Conservation (phyloP, 163 green algal species). For the Scenedesmus sp. region DNA sequence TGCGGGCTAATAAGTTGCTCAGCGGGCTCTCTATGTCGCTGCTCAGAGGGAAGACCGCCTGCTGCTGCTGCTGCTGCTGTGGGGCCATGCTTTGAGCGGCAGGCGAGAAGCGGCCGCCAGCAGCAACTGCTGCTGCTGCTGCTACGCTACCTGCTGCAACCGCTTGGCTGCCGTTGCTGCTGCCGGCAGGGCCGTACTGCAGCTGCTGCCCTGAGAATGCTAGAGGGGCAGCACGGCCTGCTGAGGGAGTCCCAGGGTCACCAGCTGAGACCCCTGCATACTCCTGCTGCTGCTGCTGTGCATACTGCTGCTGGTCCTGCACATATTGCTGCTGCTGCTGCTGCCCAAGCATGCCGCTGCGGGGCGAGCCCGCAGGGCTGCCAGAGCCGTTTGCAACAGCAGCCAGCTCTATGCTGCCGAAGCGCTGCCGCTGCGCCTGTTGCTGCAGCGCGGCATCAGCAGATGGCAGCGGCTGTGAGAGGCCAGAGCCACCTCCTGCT, state of each 20-base stretch:
- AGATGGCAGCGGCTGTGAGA: background rate
- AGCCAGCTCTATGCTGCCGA: constrained; percentile 43
- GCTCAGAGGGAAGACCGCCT: background rate
- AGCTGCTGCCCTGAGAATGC: constrained; percentile 40
- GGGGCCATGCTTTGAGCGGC: background rate
- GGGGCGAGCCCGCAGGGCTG: constrained; percentile 9
- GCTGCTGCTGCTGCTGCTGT: constrained; percentile 13
- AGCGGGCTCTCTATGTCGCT: constrained; percentile 35
- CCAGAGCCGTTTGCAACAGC: constrained; percentile 14
- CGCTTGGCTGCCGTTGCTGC: background rate
- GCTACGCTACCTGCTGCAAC: background rate
- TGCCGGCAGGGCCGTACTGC: constrained; percentile 35
- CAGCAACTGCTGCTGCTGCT: background rate
- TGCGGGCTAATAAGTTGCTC: constrained; percentile 39
- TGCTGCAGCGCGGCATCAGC: constrained; percentile 14
- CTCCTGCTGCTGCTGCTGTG: constrained; percentile 21
- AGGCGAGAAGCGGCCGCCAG: background rate
- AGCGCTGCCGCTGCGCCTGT: constrained; percentile 7
- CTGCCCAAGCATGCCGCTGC: constrained; percentile 10
- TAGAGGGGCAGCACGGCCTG: background rate
- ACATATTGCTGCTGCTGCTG: constrained; percentile 14
- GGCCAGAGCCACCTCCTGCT: constrained; percentile 20
- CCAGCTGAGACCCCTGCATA: background rate
- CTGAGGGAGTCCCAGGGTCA: background rate
- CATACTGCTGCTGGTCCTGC: constrained; percentile 38